Base-by-base conservation (phyloP, 192 early-diverging fungal species). In the Cetraspora pellucida region DNA sequence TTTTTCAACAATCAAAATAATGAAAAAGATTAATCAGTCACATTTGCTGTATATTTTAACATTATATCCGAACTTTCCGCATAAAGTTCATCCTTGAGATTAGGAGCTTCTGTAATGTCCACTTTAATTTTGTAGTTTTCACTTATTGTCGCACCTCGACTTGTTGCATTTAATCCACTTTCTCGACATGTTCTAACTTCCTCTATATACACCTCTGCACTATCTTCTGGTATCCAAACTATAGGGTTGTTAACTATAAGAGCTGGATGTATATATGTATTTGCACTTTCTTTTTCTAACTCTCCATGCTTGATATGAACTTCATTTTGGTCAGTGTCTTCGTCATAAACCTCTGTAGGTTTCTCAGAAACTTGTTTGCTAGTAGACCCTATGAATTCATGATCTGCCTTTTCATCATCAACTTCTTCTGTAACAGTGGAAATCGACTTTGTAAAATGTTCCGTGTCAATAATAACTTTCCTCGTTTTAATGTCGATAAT, bases 161-260 rank as follows among this genome's bases (percentile, higher is more conserved):
- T 65, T 0, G 63, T 65, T 10, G 63, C 43, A 2, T 45, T 65
- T 44, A 65, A 19, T 16, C 63, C 63, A 44, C 19, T 10, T 10
- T 65, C 43, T 10, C 10, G 27, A 65, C 17, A 65, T 44, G n/a
- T 10, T 9, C 21, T 10, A 3, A 65, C 21, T n/a, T 44, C n/a
- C 10, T 65, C 31, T 13, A 13, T 54, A 65, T 44, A 10, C n/a
- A 37, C 7, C 19, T 10, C 10, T 10, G 28, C 21, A 19, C 10
- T 16, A 65, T 65, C 63, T 44, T 65, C 2, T n/a, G 63, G 63
- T 37, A 65, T n/a, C 63, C 63, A 65, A 44, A 65, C 63, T 19
- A 14, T n/a, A 44, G 63, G 30, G 30, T 65, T 27, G 43, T 6
- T 21, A n/a, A 30, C 2, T 2, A n/a, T 14, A 43, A 65, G 9